Evolutionary conservation across 129 eudicot genomes (phyloP).

Genomic region (Kitagawia praeruptora): DNA sequence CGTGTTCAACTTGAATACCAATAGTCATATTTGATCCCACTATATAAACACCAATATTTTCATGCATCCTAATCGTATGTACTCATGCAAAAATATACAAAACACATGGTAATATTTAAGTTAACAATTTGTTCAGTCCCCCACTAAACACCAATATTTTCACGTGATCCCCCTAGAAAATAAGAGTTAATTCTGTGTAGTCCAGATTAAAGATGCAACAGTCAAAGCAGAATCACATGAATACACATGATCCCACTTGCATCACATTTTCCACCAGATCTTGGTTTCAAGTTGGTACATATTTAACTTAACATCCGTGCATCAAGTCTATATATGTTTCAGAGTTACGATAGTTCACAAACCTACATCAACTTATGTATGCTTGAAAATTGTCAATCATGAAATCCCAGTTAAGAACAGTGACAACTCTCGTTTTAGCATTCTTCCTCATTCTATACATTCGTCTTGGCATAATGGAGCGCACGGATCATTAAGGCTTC

Average conservation of each 20-base stretch:
- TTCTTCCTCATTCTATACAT: conserved; percentile 35
- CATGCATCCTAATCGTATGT: no score
- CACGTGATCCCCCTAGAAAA: not conserved
- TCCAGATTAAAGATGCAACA: conserved; percentile 2
- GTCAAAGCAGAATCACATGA: conserved; percentile 8
- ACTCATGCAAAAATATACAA: no score
- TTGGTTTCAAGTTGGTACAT: not conserved
- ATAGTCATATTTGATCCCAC: no score
- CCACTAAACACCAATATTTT: not conserved
- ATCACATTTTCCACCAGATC: conserved; percentile 5
- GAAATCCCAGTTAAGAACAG: conserved; percentile 26
- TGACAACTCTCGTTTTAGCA: conserved; percentile 32
- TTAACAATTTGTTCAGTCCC: not conserved
- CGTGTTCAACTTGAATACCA: no score
- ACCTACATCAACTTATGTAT: not conserved
- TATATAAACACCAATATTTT: no score
- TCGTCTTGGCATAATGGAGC: conserved; percentile 18
- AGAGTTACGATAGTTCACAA: not conserved
- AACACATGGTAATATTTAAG: no score
- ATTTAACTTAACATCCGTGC: not conserved
- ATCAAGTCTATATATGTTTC: not conserved
- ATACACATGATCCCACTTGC: not conserved
- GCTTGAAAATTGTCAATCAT: conserved; percentile 12
- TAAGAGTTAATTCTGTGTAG: not conserved
- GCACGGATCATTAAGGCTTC: conserved; percentile 23